Conservation (phyloP, 768 basidiomycete species). For the Rhizopogon sp. region DNA sequence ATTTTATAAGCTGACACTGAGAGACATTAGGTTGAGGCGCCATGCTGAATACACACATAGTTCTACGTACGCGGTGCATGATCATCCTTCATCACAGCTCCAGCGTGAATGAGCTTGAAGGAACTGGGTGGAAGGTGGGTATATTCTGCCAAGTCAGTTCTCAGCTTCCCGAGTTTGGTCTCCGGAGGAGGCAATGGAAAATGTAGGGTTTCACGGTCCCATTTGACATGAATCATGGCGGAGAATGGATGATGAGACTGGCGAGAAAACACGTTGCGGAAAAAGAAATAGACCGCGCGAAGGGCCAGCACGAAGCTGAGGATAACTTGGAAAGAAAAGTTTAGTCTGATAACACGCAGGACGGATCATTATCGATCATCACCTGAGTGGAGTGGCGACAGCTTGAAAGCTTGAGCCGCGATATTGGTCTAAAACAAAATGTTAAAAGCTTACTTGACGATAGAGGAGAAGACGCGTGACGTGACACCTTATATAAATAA, state of each 20-base stretch:
- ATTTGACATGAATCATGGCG: constrained; percentile 43
- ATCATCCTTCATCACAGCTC: constrained; percentile 89
- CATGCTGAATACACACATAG: neutral
- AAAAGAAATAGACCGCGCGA: constrained; percentile 19
- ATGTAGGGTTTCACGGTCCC: constrained; percentile 45
- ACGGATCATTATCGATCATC: neutral
- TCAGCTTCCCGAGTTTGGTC: constrained; percentile 54
- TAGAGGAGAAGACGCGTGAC: neutral
- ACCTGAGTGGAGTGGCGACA: constrained; percentile 25
- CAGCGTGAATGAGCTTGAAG: constrained; percentile 87
- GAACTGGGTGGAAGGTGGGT: constrained; percentile 64
- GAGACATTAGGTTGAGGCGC: neutral
- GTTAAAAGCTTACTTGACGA: neutral
- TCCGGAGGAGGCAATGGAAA: constrained; percentile 52
- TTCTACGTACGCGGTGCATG: constrained; percentile 48
- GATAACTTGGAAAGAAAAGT: constrained; percentile 12
- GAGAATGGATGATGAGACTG: constrained; percentile 6
- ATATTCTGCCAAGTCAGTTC: constrained; percentile 61
- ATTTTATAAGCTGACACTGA: constrained; percentile 75
- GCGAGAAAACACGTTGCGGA: constrained; percentile 4
- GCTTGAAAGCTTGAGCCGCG: constrained; percentile 16
- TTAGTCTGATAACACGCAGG: neutral
- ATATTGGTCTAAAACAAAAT: constrained; percentile 2
- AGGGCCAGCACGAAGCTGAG: constrained; percentile 31
- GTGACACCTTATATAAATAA: neutral